phyloP scores from a whole-genome alignment of 108 stramenopile genomes.

The Ochromonas danica region DNA sequence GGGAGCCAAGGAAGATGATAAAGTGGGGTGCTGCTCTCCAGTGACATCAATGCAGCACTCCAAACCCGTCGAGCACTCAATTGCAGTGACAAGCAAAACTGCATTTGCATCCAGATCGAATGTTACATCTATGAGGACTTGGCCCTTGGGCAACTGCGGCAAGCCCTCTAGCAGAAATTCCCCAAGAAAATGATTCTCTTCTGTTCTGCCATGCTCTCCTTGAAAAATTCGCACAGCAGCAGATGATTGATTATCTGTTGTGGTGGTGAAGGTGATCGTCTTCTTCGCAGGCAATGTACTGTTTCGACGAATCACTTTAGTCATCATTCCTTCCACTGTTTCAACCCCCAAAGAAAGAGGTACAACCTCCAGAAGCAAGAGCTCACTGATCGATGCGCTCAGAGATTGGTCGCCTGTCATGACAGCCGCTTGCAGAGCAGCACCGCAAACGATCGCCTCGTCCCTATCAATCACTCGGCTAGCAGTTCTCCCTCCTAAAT shows the following conservation, averaged over 20 bases:
- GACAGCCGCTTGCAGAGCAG: slow-evolving; percentile 81
- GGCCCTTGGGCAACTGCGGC: neutral
- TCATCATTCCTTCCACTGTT: slow-evolving; percentile 24
- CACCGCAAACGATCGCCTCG: slow-evolving; percentile 79
- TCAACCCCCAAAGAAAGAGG: slow-evolving; percentile 20
- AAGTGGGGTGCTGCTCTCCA: too few species aligned
- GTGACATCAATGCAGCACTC: neutral
- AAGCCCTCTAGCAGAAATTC: neutral
- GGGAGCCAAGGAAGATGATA: too few species aligned
- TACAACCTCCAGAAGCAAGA: neutral
- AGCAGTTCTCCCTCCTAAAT: slow-evolving; percentile 68
- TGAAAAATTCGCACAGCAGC: neutral
- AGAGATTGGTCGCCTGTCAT: slow-evolving; percentile 81
- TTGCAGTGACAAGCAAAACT: neutral
- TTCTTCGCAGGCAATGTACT: neutral
- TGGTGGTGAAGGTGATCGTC: neutral
- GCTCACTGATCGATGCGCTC: slow-evolving; percentile 3
- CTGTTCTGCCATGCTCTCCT: neutral
- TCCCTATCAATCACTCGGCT: slow-evolving; percentile 77
- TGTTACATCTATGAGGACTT: neutral
- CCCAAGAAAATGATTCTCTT: slow-evolving; percentile 6
- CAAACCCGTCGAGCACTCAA: neutral
- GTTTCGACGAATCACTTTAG: slow-evolving; percentile 5
- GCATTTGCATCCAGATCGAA: slow-evolving; percentile 1
- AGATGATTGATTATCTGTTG: neutral